A percentile compares a stretch with the other conserved stretches of the same genome.
phyloP scores from a whole-genome alignment of 2,329 filamentous ascomycete species.

The Xylariaceae sp. region DNA sequence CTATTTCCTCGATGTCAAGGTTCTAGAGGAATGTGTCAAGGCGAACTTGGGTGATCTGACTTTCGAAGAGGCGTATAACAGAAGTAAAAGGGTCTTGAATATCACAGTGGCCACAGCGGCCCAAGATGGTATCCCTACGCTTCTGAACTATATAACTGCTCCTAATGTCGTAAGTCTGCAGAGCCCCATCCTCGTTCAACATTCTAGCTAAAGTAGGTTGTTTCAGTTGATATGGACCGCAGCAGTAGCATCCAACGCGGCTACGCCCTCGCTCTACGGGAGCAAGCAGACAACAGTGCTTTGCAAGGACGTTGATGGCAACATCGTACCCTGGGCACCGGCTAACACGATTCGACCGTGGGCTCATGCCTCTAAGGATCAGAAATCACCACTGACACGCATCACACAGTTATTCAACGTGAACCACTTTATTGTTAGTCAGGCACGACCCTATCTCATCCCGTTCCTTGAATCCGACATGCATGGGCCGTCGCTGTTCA shows the following conservation, averaged over 20 bases:
- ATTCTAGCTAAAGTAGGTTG: slow-evolving; percentile 12
- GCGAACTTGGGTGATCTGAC: slow-evolving; percentile 85
- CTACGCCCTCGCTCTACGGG: slow-evolving; percentile 61
- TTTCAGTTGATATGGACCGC: slow-evolving; percentile 72
- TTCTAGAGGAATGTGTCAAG: slow-evolving; percentile 78
- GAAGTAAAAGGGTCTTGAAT: slow-evolving; percentile 82
- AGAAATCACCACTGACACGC: slow-evolving; percentile 61
- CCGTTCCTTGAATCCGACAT: slow-evolving; percentile 80
- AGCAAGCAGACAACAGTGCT: slow-evolving; percentile 62
- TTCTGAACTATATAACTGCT: slow-evolving; percentile 89
- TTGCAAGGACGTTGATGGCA: slow-evolving; percentile 72
- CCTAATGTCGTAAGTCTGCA: slow-evolving; percentile 74
- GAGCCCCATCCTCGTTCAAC: background rate
- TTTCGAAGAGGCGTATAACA: slow-evolving; percentile 86
- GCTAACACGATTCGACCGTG: slow-evolving; percentile 65
- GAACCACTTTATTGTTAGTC: slow-evolving; percentile 92
- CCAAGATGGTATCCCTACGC: slow-evolving; percentile 71
- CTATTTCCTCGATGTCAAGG: slow-evolving; percentile 76
- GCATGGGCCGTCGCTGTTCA: slow-evolving; percentile 65
- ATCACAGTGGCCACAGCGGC: slow-evolving; percentile 81
- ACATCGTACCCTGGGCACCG: slow-evolving; percentile 70
- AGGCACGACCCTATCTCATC: slow-evolving; percentile 84
- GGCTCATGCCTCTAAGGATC: slow-evolving; percentile 60
- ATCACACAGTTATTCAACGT: slow-evolving; percentile 85
- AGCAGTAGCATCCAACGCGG: slow-evolving; percentile 70